Base-by-base conservation (phyloP, 208 protist species). In the Spongospora subterranea region DNA sequence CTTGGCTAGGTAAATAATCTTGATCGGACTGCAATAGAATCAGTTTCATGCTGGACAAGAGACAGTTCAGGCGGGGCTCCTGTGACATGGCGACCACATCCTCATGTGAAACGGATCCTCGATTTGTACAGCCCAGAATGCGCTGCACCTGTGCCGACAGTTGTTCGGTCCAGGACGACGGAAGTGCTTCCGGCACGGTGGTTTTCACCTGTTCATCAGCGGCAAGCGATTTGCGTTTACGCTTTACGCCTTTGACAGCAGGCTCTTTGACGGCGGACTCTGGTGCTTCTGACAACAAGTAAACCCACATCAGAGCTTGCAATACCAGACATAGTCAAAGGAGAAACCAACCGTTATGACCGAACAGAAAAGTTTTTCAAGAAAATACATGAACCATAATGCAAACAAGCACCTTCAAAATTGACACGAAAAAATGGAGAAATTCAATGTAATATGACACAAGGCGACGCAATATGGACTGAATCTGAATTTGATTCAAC, bases 1-100 rank as follows among this genome's bases (percentile, higher is more conserved):
- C 71, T 20, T 35, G 17, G 13, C 13, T 17, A 13, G 71, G 17
- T 6, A 40, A 20, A n/a, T 82, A 82, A 40, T 39, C 17, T 20
- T 35, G 17, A 43, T 82, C 71, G 17, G 35, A n/a, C 71, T 82
- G 71, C 35, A 82, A 45, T n/a, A 82, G 71, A n/a, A 82, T 82
- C 35, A 82, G 6, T n/a, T 82, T 82, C 17, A 82, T 35, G 6
- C 17, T 35, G 17, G 71, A 20, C n/a, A 82, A 43, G n/a, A 82
- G 17, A 13, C 71, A 82, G n/a, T 82, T 35, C 71, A 82, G 71
- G 17, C 71, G 6, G 17, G 71, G 71, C 35, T 82, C 35, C n/a
- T 43, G 6, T 20, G 71, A 35, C 11, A 43, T 6, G 17, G 35
- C 17, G 6, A 43, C n/a, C 17, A 82, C 13, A 35, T 82, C 71